These are phyloP conservation scores for Talaromyces ruber DNA, from an alignment of 495 filamentous ascomycete genomes.

Conservation along the genomic window DNA sequence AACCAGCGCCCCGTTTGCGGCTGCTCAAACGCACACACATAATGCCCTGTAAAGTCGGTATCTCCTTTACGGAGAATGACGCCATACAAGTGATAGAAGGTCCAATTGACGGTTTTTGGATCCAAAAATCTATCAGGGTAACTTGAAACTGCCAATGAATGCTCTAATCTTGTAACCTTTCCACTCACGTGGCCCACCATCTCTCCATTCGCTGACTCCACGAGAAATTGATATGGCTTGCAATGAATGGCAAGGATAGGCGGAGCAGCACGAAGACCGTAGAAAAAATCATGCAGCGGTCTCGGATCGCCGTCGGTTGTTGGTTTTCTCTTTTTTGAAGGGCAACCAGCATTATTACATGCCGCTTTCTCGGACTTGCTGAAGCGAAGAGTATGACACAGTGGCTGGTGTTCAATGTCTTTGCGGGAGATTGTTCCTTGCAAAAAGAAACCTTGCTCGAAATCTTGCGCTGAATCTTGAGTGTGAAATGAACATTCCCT, in stretches of 20 bases:
- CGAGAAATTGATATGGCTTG: background rate
- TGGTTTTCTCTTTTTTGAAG: no score
- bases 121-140: background rate
- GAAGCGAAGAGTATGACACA: no score
- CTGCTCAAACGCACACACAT: background rate
- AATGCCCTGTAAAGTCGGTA: background rate
- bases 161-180: background rate
- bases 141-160: background rate
- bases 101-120: background rate
- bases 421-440: background rate
- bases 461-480: background rate
- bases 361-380: no score
- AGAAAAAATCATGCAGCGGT: background rate
- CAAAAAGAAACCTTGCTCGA: background rate
- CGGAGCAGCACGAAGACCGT: background rate
- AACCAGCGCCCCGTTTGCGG: background rate
- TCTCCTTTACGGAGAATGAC: background rate
- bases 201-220: background rate
- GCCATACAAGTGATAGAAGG: slow-evolving; percentile 1
- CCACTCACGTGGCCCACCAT: background rate
- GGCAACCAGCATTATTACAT: background rate
- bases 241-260: slow-evolving; percentile 1
- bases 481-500: background rate
- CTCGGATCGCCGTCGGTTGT: background rate
- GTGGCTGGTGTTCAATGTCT: background rate